Evolutionary conservation across 768 basidiomycete genomes (phyloP).

Genomic region (Leccinum disarticulatum): DNA sequence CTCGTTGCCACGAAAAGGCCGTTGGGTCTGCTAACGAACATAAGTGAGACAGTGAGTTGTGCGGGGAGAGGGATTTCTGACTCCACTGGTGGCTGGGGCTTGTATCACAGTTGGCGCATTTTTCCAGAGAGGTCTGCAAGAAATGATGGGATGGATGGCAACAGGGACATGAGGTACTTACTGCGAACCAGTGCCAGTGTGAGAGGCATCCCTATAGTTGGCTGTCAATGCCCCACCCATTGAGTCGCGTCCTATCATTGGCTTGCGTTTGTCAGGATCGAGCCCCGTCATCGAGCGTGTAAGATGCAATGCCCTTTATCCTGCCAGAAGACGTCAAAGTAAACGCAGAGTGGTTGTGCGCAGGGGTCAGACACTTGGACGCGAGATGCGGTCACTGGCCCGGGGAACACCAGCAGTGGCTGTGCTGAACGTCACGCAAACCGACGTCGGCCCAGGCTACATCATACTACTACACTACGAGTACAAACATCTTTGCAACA

Average conservation of each 20-base stretch:
- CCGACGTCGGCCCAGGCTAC: not conserved
- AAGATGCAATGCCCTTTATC: slow-evolving; percentile 10
- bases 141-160: slow-evolving; percentile 6
- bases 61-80: slow-evolving; percentile 12
- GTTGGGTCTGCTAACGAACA: slow-evolving; percentile 10
- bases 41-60: slow-evolving; percentile 7
- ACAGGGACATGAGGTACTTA: slow-evolving; percentile 13
- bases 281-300: slow-evolving; percentile 10
- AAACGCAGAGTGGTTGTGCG: not conserved
- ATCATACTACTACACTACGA: not conserved
- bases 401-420: not conserved
- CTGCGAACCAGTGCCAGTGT: slow-evolving; percentile 6
- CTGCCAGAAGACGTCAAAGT: slow-evolving; percentile 9
- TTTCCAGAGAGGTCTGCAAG: slow-evolving; percentile 18
- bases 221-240: slow-evolving; percentile 5
- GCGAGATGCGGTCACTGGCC: not conserved
- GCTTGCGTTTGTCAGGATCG: slow-evolving; percentile 13
- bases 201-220: slow-evolving; percentile 34
- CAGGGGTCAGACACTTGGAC: not conserved
- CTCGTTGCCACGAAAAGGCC: slow-evolving; percentile 4
- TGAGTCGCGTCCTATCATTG: slow-evolving; percentile 12
- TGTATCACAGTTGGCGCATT: slow-evolving; percentile 23
- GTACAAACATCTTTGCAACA: not conserved
- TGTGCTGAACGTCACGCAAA: not conserved
- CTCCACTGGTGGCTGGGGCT: slow-evolving; percentile 12